Conservation (phyloP, 805 yeast species). For the Teunomyces pallodes region DNA sequence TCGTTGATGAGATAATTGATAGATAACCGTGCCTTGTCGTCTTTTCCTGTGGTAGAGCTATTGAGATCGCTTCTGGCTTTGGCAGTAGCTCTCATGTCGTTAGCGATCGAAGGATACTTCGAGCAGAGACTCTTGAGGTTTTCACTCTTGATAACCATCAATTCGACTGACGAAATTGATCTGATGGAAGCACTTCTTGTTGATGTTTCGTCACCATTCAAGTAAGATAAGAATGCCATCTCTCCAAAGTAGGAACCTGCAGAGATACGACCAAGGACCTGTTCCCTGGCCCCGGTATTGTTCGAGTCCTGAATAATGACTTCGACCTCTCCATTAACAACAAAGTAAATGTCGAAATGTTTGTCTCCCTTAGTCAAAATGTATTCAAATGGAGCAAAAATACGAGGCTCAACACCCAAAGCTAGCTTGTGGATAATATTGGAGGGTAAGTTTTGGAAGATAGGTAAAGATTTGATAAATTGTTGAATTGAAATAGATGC, state of each 20-base stretch:
- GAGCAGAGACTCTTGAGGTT: slow-evolving; percentile 52
- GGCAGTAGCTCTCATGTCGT: slow-evolving; percentile 62
- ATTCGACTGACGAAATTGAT: slow-evolving; percentile 57
- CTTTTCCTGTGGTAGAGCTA: slow-evolving; percentile 7
- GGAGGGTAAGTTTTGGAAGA: slow-evolving; percentile 57
- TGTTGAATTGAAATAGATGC: slow-evolving; percentile 56
- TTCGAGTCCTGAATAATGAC: slow-evolving; percentile 35
- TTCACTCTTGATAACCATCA: slow-evolving; percentile 57
- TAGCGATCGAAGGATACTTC: slow-evolving; percentile 56
- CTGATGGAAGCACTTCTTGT: slow-evolving; percentile 63
- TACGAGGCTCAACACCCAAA: slow-evolving; percentile 55
- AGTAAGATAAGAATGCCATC: slow-evolving; percentile 60
- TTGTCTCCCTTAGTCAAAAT: slow-evolving; percentile 57
- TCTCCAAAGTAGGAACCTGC: slow-evolving; percentile 74
- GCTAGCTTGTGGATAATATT: slow-evolving; percentile 64
- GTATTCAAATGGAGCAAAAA: slow-evolving; percentile 55
- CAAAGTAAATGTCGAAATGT: slow-evolving; percentile 65
- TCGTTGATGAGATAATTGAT: slow-evolving; percentile 20
- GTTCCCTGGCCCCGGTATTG: slow-evolving; percentile 24
- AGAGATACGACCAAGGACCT: slow-evolving; percentile 55
- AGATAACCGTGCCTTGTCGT: slow-evolving; percentile 13
- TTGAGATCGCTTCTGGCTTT: slow-evolving; percentile 42
- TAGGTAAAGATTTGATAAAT: slow-evolving; percentile 54
- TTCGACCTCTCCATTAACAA: slow-evolving; percentile 69
- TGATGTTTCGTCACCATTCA: slow-evolving; percentile 27